Percentiles rank a stretch among this genome's conserved stretches.
Conservation (phyloP, 805 yeast genomes). For the Candida peoriensis region DNA sequence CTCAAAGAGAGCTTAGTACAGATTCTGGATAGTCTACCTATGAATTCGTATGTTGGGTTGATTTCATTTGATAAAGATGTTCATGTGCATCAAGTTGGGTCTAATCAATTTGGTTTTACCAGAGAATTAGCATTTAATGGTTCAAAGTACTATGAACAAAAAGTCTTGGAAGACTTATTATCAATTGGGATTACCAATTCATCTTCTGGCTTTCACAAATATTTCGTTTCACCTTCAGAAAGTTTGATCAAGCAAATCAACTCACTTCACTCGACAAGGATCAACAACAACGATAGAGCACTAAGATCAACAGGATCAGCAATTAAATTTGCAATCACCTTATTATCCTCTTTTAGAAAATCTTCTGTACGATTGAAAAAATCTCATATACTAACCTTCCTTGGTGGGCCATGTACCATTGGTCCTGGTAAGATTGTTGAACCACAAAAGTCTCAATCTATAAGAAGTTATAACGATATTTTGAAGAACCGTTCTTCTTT, state of each 20-base stretch:
- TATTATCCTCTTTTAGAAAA: conserved; percentile 73
- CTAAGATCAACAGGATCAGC: conserved; percentile 90
- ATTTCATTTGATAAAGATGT: conserved; percentile 83
- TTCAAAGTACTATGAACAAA: too few species aligned
- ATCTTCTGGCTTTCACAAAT: too few species aligned
- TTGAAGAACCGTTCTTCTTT: conserved; percentile 80
- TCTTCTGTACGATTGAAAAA: conserved; percentile 80
- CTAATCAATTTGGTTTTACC: too few species aligned
- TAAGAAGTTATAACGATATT: conserved; percentile 92
- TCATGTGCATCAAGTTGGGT: conserved; percentile 60
- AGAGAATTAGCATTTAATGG: too few species aligned
- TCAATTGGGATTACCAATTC: too few species aligned
- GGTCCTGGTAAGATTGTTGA: conserved; percentile 94
- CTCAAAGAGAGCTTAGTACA: conserved; percentile 68
- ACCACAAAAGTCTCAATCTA: conserved; percentile 79
- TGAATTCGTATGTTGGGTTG: conserved; percentile 75
- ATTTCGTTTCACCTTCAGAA: too few species aligned
- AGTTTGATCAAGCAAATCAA: conserved; percentile 2
- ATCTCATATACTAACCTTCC: conserved; percentile 79
- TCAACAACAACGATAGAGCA: conserved; percentile 65
- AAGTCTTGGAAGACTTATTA: too few species aligned
- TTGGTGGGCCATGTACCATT: conserved; percentile 91
- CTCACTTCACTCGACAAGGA: too few species aligned
- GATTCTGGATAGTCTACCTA: conserved; percentile 69
- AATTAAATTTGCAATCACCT: conserved; percentile 68